These are phyloP conservation scores for Debaryomycetaceae sp. DNA, from an alignment of 1,139 yeast species.

Conservation along the genomic window DNA sequence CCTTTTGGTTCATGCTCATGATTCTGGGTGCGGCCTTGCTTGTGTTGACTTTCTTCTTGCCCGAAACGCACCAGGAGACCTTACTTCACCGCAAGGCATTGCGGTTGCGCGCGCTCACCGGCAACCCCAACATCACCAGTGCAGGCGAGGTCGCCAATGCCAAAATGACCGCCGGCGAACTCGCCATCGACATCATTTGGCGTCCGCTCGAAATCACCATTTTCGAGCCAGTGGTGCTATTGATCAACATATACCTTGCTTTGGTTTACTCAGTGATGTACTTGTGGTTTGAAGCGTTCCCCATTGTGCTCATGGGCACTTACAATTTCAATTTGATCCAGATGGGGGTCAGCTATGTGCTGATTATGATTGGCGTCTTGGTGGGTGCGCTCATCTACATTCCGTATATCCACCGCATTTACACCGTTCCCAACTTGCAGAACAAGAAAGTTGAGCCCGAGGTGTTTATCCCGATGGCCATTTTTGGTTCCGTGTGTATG, in stretches of 20 bases:
- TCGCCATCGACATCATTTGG: conserved; percentile 42
- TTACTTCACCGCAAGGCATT: conserved; percentile 43
- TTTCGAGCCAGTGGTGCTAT: conserved; percentile 42
- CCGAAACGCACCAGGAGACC: conserved; percentile 48
- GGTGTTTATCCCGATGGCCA: conserved; percentile 38
- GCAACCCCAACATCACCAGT: conserved; percentile 33
- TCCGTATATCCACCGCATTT: conserved; percentile 17
- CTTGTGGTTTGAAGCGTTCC: conserved; percentile 60
- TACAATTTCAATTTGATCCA: conserved; percentile 46
- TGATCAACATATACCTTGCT: conserved; percentile 47
- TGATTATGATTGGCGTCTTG: conserved; percentile 41
- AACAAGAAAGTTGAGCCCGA: conserved; percentile 31
- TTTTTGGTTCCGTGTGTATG: conserved; percentile 37
- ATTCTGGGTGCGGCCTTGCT: conserved; percentile 29
- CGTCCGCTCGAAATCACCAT: conserved; percentile 42
- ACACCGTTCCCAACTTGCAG: conserved; percentile 20
- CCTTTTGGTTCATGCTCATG: conserved; percentile 41
- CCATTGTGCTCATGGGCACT: conserved; percentile 44
- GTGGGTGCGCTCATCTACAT: conserved; percentile 24
- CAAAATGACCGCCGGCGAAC: conserved; percentile 20
- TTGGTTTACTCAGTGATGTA: conserved; percentile 52
- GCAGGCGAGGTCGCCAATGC: conserved; percentile 38
- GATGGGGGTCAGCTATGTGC: conserved; percentile 43
- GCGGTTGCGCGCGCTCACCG: conserved; percentile 42
- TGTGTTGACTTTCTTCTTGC: conserved; percentile 32